Base-by-base conservation (phyloP, 208 protist species). In the Crithidia bombi region DNA sequence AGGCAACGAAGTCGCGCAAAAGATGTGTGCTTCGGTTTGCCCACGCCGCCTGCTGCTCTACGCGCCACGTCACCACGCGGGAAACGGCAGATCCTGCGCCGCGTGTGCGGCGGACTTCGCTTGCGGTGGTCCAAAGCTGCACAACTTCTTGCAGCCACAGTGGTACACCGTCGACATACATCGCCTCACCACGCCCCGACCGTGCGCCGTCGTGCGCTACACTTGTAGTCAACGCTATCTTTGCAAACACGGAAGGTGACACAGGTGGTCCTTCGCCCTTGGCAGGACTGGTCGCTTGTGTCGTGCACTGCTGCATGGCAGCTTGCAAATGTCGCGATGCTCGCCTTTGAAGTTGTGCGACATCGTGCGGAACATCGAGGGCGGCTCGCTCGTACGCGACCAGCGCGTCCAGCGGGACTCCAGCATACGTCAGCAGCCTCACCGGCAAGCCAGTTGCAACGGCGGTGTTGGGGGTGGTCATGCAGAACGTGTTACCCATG, bases 101-200 rank as follows among this genome's bases (percentile, higher is more conserved):
- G 23, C 5, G 32, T 4, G 5, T 6, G 23, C 25, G 19, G 47
- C 5, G 25, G 47, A 3, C 12, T 36, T 36, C 55, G 55, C 23
- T 65, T 1, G 64, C 32, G 5, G 33, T 25, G 46, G 66, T 58
- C 81, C 85, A 90, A 36, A 56, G 63, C 35, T 66, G 78, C 7
- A 71, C 79, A 2, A 87, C 44, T 28, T 90, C 85, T 30, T 90
- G 85, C 56, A 90, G 52, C 47, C 80, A 56, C 33, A 90, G n/a
- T 7, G 85, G 85, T 21, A 90, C 76, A 5, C 74, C 67, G 3
- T 75, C 73, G 9, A 62, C 56, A 62, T 85, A 87, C 26, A 49
- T 68, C 5, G 14, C 1, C 5, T 2, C 23, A 9, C 36, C n/a
- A n/a, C n/a, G n/a, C n/a, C n/a, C n/a, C n/a, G 35, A 17, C 1